Evolutionary conservation across 2,329 filamentous ascomycete species (phyloP), one percentile per base, ranked within the genome.

Genomic region (Blastomyces silverae): DNA sequence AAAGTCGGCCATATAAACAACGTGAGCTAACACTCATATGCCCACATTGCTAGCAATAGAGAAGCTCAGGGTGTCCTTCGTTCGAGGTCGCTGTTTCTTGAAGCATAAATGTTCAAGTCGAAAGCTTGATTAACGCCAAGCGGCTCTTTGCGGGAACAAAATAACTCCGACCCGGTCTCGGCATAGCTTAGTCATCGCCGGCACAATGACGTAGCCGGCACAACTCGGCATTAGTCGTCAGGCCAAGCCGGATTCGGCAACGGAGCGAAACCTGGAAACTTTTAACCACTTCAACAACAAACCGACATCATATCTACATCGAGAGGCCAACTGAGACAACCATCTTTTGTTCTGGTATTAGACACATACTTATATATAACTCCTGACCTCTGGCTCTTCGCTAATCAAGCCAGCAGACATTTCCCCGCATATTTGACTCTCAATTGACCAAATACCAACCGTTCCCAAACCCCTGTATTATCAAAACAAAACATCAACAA

Each of bases 401-500:
- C 53, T 57, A 13, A 28, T 28, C 50, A 17, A 57, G 2, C 31
- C 2, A 39, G 1, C 11, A 57, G 15, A 37, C 6, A 34, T 57
- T 10, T 20, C 31, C 13, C n/a, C 7, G 8, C 34, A n/a, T 44
- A 13, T 42, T 59, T 42, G 13, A 17, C n/a, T 17, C 42, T 44
- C 20, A 56, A 56, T 56, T 57, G 46, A 46, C 28, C 10, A 25
- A 44, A 20, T 63, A 34, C 11, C 31, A 13, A 57, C 20, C 15
- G 7, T 6, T 17, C 31, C 44, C 17, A 31, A 22, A 7, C n/a
- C 37, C n/a, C 20, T 6, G 20, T n/a, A 64, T 64, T 25, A 64
- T 39, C 73, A 61, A 62, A 62, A 50, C 39, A 64, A 64, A 28
- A 53, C 50, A 53, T 53, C 50, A 52, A 61, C 68, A 74, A 96